Percentiles rank a stretch among this genome's conserved stretches.
phyloP scores from a whole-genome alignment of 2,329 filamentous ascomycete genomes.

The Stemphylium beticola region DNA sequence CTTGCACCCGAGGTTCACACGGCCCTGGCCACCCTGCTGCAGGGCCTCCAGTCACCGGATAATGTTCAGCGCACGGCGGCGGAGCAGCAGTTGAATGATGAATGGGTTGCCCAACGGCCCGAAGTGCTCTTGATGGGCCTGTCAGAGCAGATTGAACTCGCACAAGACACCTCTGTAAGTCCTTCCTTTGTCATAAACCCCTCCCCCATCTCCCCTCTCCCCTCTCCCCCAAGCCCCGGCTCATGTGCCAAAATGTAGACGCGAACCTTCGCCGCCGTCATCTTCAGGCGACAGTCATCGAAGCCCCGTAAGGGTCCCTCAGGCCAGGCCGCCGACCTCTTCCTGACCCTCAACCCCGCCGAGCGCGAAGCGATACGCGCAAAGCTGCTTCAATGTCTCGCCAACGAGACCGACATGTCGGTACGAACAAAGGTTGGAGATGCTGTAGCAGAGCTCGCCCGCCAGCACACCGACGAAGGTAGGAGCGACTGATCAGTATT shows the following conservation, averaged over 20 bases:
- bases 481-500: conserved; percentile 46
- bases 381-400: conserved; percentile 80
- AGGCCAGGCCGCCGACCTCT: conserved; percentile 79
- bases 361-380: conserved; percentile 80
- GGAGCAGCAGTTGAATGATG: conserved; percentile 87
- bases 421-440: conserved; percentile 97
- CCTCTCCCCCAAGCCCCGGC: background rate
- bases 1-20: conserved; percentile 83
- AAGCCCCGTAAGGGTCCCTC: conserved; percentile 78
- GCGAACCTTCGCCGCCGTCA: conserved; percentile 88
- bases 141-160: conserved; percentile 85
- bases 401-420: conserved; percentile 71
- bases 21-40: conserved; percentile 84
- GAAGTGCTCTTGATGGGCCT: conserved; percentile 92
- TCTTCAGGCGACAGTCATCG: conserved; percentile 91
- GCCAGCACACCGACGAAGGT: conserved; percentile 94
- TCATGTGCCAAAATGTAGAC: conserved; percentile 60
- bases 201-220: too few relatives aligned
- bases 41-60: conserved; percentile 87
- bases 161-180: conserved; percentile 73
- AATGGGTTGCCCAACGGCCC: conserved; percentile 83
- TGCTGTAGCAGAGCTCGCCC: conserved; percentile 92
- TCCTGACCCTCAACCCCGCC: conserved; percentile 76
- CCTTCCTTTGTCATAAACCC: background rate
- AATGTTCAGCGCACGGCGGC: conserved; percentile 84